A percentile compares a stretch with the other conserved stretches of the same genome.
phyloP scores from a whole-genome alignment of 169 alveolate genomes.

The Cryptosporidium canis region DNA sequence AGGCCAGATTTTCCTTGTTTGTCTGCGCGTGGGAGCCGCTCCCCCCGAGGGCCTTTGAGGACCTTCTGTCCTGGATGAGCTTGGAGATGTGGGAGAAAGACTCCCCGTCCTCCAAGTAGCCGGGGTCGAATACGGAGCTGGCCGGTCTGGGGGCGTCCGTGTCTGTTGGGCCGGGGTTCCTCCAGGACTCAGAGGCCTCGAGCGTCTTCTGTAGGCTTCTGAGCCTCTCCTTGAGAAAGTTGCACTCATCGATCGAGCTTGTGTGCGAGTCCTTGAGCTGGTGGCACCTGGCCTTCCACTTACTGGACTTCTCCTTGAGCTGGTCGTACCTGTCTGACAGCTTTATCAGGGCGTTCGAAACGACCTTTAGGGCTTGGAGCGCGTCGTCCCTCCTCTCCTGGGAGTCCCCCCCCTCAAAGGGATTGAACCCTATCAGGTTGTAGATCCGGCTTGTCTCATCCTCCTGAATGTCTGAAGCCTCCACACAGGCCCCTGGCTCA shows the following conservation, averaged over 20 bases:
- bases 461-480: background rate
- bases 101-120: background rate
- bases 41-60: background rate
- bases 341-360: constrained; percentile 42
- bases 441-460: constrained; percentile 31
- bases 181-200: background rate
- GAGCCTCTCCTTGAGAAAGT: background rate
- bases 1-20: background rate
- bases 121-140: background rate
- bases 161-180: background rate
- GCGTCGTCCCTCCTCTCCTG: background rate
- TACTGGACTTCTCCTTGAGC: constrained; percentile 13
- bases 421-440: constrained; percentile 41
- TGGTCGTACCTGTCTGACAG: background rate
- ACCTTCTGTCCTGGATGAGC: constrained; percentile 12
- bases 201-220: background rate
- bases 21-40: background rate
- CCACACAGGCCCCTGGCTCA: background rate
- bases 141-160: background rate
- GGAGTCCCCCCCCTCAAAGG: constrained; percentile 22
- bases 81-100: constrained; percentile 27
- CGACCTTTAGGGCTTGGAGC: constrained; percentile 9
- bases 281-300: constrained; percentile 19
- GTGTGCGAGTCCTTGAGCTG: constrained; percentile 43
- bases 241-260: constrained; percentile 11